Evolutionary conservation across 2,329 filamentous ascomycete species (phyloP), one percentile per base, ranked within the genome.

Genomic region (Penicillium frequentans): DNA sequence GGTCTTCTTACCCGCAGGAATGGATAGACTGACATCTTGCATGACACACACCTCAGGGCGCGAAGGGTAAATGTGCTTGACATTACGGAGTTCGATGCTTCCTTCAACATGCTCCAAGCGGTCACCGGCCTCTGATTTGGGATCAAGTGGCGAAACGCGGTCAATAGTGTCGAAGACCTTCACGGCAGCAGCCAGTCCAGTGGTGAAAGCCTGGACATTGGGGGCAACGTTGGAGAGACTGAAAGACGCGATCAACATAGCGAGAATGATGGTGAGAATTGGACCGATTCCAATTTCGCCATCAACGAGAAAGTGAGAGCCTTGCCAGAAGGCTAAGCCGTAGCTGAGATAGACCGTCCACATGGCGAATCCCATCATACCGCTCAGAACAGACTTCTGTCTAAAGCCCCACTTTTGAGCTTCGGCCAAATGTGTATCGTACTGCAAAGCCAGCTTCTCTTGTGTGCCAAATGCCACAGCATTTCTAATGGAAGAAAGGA

Each of bases 311-410:
- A 49, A 55, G 8, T 74, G 77, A 56, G 84, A 86, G 42, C 87
- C 87, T 66, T 88, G 82, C 85, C 85, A 89, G 66, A 87, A 89
- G 0, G 86, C 84, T 10, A 90, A 75, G 0, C 84, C 85, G 68
- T 89, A 10, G 84, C 85, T 1, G 84, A 81, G 63, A 86, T 68
- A 2, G 81, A 87, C 19, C 81, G 77, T 0, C 80, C 77, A 1
- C 35, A 81, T 71, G 88, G 59, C 82, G 82, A 59, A 84, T 79
- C 4, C 81, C 84, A n/a, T 81, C 77, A 24, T 72, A 75, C 49
- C 79, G 74, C 8, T 84, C 79, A 5, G 73, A 14, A 46, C 24
- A 14, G 37, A n/a, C 26, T 52, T 39, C 24, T 42, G 49, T 31
- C 37, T 39, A 27, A 54, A 42, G 23, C 42, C 52, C 45, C 35